Evolutionary conservation across 2,329 filamentous ascomycete species (phyloP), one percentile per base, ranked within the genome.

Genomic region (Nemania sp.): DNA sequence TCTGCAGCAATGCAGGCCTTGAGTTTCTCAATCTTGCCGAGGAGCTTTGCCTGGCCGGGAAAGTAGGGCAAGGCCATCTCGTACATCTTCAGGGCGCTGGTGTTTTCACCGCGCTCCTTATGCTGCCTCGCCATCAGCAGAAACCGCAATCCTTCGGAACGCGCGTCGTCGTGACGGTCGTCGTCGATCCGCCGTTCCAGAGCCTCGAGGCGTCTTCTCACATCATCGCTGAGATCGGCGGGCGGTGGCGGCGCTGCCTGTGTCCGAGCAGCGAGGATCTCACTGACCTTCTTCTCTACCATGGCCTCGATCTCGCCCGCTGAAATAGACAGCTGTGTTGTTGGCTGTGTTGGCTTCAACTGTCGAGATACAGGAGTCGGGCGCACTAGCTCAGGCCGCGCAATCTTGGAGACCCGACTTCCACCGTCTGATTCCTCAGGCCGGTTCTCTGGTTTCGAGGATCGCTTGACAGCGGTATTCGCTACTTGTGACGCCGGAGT

Each of bases 111-210:
- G 3, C 87, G 83, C 54, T 92, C 91, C 72, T 93, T 92, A 71
- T 96, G 90, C 73, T 97, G 92, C 66, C 95, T 90, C 1, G 92
- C 94, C 82, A 95, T 92, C n/a, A 97, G 81, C 35, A 98, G 78
- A 69, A 90, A 92, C 11, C 92, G 90, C 29, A 98, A 76, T 0
- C 94, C 95, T 64, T 97, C 91, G 0, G 91, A 88, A 54, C 90
- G 87, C 25, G 83, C 80, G 68, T 96, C 91, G 39, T 93, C 91
- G 13, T 82, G 80, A 34, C 78, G 79, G 45, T 81, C 84, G 18
- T 85, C 85, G 59, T 94, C 90, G 29, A 98, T 90, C n/a, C 91
- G 89, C 66, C 89, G 86, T 75, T 98, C 94, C 3, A 98, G 81
- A 0, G 90, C 88, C 60, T 97, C 91, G 0, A 98, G 80, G 0